Evolutionary conservation across 176 grass and related monocot species (phyloP), one percentile per base, ranked within the genome.

Genomic region (Lolium perenne): DNA sequence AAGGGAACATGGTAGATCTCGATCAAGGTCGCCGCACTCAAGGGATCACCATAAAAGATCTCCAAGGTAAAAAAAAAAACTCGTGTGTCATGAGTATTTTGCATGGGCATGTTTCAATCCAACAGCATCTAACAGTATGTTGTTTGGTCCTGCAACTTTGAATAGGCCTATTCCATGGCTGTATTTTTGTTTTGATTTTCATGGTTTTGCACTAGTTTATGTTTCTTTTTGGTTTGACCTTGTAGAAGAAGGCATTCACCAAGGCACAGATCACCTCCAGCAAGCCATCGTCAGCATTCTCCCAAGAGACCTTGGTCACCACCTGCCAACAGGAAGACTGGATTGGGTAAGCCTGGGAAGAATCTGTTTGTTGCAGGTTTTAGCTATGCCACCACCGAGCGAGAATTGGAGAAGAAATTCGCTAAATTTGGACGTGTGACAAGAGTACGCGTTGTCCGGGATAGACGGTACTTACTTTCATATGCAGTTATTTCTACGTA

Each of bases 281-380:
- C 90, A 84, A 88, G 83, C 79, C 89, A 71, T 77, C 89, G 79
- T 23, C 87, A 88, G 70, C 86, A 76, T 56, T 96, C 94, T 61
- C 92, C 92, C 38, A 90, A 54, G 82, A 90, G 94, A 73, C 90
- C 74, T 51, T 97, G 92, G 92, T 94, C 94, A 80, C 94, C 92
- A 76, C 92, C 94, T 70, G 59, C 90, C 59, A 93, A 94, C 71
- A 91, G 94, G 65, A 97, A 92, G 58, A 94, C 92, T 88, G 94
- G 94, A 80, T 62, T 94, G 74, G 90, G 94, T 85, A 93, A 83
- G 92, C 94, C 94, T 81, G 94, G 94, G 51, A 73, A 76, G 86
- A 94, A 94, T 80, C 83, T 97, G 49, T 97, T 94, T 90, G 84
- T 97, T 93, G 91, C 94, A 90, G 94, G 94, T 70, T 97, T 97